Evolutionary conservation across 164 flowering plant genomes (phyloP).

Genomic region (Saururus chinensis): DNA sequence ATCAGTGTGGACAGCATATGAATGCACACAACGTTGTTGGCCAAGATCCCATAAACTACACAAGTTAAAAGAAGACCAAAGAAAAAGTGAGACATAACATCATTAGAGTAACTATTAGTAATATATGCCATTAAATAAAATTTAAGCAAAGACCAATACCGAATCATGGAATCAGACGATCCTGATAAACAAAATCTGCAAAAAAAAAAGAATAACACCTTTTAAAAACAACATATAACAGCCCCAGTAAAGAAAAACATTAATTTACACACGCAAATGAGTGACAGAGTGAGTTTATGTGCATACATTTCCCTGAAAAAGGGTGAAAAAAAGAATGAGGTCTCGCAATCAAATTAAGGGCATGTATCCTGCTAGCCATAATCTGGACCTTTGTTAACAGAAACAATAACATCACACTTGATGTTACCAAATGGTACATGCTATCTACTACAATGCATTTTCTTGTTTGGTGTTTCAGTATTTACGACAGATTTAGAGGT

Average conservation of each 20-base stretch:
- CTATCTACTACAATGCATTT: neutral
- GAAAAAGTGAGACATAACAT: neutral
- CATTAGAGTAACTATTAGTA: neutral
- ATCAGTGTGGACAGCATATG: slow-evolving; percentile 97
- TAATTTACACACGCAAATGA: no score
- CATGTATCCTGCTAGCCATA: no score
- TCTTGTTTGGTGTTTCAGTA: neutral
- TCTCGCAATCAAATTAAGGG: no score
- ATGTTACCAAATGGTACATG: neutral
- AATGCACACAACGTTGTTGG: slow-evolving; percentile 96
- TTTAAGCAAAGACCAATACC: slow-evolving; percentile 24
- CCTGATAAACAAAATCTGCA: slow-evolving; percentile 92
- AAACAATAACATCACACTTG: neutral
- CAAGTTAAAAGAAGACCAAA: neutral
- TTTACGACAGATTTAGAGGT: neutral
- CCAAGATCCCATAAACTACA: slow-evolving; percentile 95
- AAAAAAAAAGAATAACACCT: slow-evolving; percentile 6
- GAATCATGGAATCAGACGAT: slow-evolving; percentile 98
- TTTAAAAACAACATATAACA: neutral
- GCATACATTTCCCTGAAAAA: no score
- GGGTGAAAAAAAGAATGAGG: no score
- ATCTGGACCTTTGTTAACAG: no score
- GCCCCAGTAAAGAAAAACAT: no score
- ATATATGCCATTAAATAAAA: no score
- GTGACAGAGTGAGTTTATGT: no score